Evolutionary conservation across 2,329 filamentous ascomycete species (phyloP).

Genomic region (Alternaria brassicicola): DNA sequence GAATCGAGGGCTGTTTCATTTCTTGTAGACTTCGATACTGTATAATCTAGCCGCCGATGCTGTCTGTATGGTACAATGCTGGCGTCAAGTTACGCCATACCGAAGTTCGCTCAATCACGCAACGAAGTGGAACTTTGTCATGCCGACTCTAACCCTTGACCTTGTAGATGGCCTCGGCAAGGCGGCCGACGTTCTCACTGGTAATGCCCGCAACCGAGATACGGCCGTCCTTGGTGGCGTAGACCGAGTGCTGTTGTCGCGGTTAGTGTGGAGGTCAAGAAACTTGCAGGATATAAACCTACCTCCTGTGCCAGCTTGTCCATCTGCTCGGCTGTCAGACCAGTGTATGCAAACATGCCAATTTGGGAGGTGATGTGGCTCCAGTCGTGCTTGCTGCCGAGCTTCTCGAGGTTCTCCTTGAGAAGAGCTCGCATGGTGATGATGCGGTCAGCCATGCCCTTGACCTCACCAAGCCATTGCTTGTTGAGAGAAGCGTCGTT

Average conservation of each 20-base stretch:
- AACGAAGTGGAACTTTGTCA: constrained; percentile 13
- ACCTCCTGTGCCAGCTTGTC: constrained; percentile 85
- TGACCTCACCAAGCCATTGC: constrained; percentile 96
- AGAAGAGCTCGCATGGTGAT: constrained; percentile 96
- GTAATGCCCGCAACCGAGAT: constrained; percentile 89
- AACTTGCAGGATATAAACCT: constrained; percentile 30
- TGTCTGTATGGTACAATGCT: constrained; percentile 20
- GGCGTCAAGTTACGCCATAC: constrained; percentile 13
- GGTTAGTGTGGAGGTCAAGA: constrained; percentile 17
- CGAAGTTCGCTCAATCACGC: constrained; percentile 11
- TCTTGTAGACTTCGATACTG: constrained; percentile 14
- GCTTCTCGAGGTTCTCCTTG: constrained; percentile 91
- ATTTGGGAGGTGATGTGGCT: constrained; percentile 96
- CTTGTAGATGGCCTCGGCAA: constrained; percentile 84
- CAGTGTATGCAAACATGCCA: constrained; percentile 99
- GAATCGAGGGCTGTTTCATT: constrained; percentile 10
- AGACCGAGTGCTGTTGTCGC: constrained; percentile 76
- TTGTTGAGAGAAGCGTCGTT: constrained; percentile 83
- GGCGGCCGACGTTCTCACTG: constrained; percentile 75
- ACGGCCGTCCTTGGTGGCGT: constrained; percentile 90
- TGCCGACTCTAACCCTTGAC: constrained; percentile 65
- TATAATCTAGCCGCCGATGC: constrained; percentile 20
- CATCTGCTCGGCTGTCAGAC: constrained; percentile 90
- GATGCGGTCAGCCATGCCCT: constrained; percentile 98
- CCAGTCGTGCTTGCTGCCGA: constrained; percentile 97